Conservation (phyloP, 176 grass and related monocot genomes). For the Bromus sterilis region DNA sequence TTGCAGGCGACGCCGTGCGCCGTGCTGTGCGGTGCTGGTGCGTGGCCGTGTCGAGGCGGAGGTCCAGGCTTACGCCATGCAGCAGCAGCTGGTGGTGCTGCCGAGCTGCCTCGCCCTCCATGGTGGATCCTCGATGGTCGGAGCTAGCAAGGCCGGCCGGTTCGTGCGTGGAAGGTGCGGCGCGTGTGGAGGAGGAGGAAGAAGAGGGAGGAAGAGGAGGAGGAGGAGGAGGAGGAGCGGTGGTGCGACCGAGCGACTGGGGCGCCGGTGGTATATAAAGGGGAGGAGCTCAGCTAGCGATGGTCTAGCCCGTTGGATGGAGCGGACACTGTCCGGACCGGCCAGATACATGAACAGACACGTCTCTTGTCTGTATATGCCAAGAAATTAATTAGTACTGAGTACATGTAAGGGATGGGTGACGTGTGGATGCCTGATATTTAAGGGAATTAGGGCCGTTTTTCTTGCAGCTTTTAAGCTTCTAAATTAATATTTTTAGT, state of each 20-base stretch:
- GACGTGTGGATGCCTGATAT: no score
- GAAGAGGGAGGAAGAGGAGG: not conserved
- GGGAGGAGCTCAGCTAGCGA: not conserved
- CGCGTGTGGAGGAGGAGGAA: not conserved
- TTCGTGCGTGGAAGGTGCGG: no score
- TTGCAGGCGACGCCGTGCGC: not conserved
- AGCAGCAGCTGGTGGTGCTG: not conserved
- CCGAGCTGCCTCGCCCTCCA: constrained; percentile 13
- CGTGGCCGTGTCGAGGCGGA: constrained; percentile 18
- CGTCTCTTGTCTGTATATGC: no score
- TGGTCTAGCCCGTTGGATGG: not conserved
- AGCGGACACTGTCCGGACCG: not conserved
- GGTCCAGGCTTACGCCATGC: constrained; percentile 39
- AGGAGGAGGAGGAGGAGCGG: not conserved
- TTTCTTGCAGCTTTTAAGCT: no score
- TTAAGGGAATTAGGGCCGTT: no score
- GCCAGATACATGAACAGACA: not conserved
- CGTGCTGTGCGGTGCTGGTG: not conserved
- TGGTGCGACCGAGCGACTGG: not conserved
- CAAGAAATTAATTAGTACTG: no score
- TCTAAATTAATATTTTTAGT: no score
- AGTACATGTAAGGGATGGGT: no score
- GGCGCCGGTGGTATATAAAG: not conserved
- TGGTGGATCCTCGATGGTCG: not conserved
- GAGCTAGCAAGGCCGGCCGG: not conserved